Conservation (phyloP, 768 basidiomycete species). For the Pulveroboletus frians region DNA sequence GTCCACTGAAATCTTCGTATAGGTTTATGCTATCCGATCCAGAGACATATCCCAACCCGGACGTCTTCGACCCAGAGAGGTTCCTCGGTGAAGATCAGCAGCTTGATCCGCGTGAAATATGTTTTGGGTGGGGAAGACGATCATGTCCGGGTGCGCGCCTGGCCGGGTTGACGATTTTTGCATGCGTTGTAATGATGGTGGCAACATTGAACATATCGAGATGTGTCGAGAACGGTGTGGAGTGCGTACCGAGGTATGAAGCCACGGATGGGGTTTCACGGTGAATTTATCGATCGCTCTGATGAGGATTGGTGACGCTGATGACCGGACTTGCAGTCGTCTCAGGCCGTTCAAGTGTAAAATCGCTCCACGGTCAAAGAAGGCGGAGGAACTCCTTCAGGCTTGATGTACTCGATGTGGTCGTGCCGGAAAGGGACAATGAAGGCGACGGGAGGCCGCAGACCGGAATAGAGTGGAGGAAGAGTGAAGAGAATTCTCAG, state of each 20-base stretch:
- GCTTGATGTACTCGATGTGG: neutral
- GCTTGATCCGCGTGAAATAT: constrained; percentile 1
- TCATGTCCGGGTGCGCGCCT: constrained; percentile 4
- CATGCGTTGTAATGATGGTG: neutral
- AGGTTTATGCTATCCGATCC: too few species aligned
- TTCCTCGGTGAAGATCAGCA: constrained; percentile 7
- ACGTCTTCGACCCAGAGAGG: constrained; percentile 7
- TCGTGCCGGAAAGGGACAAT: too few species aligned
- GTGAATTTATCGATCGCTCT: neutral
- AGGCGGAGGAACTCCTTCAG: constrained; percentile 1
- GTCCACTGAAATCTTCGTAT: too few species aligned
- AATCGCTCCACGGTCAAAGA: constrained; percentile 1
- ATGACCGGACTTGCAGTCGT: neutral
- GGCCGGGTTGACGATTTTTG: constrained; percentile 8
- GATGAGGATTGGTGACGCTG: too few species aligned
- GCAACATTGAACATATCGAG: constrained; percentile 6
- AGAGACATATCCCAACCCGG: neutral
- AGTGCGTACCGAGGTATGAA: neutral
- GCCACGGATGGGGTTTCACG: neutral
- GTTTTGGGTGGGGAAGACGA: constrained; percentile 15
- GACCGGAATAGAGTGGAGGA: too few species aligned
- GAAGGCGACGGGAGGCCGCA: neutral
- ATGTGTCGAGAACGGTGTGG: neutral
- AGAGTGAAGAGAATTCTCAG: too few species aligned
- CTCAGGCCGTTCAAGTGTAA: constrained; percentile 11